Percentiles rank a stretch among this genome's conserved stretches.
Conservation (phyloP, 1,139 yeast genomes). For the Wickerhamomyces sp. region DNA sequence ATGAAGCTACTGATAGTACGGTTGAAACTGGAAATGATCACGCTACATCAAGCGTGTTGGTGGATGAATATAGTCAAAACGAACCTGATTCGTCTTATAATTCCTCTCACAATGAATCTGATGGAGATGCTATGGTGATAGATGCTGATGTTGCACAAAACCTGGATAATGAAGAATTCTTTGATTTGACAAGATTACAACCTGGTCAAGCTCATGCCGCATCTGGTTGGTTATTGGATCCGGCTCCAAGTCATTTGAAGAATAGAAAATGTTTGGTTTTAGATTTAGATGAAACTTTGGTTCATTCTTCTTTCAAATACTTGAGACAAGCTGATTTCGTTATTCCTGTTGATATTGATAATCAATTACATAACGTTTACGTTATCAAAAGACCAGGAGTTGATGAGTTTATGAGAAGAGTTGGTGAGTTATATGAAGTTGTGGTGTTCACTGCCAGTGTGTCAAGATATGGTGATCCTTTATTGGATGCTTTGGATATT, state of each 20-base stretch:
- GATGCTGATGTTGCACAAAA: constrained; percentile 13
- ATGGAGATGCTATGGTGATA: constrained; percentile 8
- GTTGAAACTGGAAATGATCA: constrained; percentile 17
- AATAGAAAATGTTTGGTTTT: constrained; percentile 81
- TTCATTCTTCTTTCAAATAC: constrained; percentile 91
- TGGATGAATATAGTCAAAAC: neutral
- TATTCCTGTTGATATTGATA: constrained; percentile 87
- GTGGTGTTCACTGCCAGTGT: constrained; percentile 97
- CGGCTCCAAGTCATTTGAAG: constrained; percentile 36
- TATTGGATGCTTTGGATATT: constrained; percentile 79
- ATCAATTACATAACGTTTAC: constrained; percentile 87
- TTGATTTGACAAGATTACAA: constrained; percentile 60
- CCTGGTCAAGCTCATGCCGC: constrained; percentile 62
- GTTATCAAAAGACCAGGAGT: constrained; percentile 98
- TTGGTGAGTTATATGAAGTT: constrained; percentile 86
- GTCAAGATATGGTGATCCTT: constrained; percentile 91
- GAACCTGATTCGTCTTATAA: constrained; percentile 1
- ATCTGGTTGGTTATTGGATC: constrained; percentile 63
- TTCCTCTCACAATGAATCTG: constrained; percentile 8
- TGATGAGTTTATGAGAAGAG: constrained; percentile 79
- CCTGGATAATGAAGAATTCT: constrained; percentile 16
- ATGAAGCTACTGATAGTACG: constrained; percentile 24
- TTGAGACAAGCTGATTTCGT: constrained; percentile 92
- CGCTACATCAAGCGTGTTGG: constrained; percentile 1
- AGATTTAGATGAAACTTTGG: constrained; percentile 94